These are phyloP conservation scores for Blastobotrys buckinghamii DNA, from an alignment of 1,139 yeast species.

Conservation along the genomic window DNA sequence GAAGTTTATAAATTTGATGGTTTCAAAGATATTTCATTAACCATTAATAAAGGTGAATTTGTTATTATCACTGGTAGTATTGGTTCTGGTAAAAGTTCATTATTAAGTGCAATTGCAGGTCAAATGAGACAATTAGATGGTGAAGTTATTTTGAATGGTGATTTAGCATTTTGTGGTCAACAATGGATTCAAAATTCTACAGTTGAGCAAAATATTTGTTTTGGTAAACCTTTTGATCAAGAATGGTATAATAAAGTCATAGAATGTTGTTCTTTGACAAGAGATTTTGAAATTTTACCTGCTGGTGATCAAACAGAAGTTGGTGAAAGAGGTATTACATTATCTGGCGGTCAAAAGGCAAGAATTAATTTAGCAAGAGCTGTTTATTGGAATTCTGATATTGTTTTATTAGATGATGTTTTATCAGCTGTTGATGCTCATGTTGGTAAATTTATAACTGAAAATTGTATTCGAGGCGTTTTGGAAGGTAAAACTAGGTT, in stretches of 20 bases:
- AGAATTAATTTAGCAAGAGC: slow-evolving; percentile 81
- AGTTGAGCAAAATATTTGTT: slow-evolving; percentile 65
- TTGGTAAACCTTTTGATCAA: slow-evolving; percentile 57
- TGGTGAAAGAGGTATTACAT: slow-evolving; percentile 87
- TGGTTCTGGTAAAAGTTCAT: slow-evolving; percentile 67
- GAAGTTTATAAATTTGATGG: slow-evolving; percentile 34
- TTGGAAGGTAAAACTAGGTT: slow-evolving; percentile 59
- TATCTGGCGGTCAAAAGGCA: slow-evolving; percentile 94
- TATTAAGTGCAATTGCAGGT: slow-evolving; percentile 58
- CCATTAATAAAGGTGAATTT: slow-evolving; percentile 51
- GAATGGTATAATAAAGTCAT: slow-evolving; percentile 51
- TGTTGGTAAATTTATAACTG: slow-evolving; percentile 79
- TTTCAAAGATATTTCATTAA: slow-evolving; percentile 41
- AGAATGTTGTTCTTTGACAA: slow-evolving; percentile 57
- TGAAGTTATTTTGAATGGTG: slow-evolving; percentile 37
- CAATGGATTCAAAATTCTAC: slow-evolving; percentile 90
- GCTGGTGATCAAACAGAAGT: slow-evolving; percentile 85
- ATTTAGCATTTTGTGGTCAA: slow-evolving; percentile 41
- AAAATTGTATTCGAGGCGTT: slow-evolving; percentile 57
- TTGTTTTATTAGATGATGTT: slow-evolving; percentile 75
- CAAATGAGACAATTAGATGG: slow-evolving; percentile 51
- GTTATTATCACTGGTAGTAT: slow-evolving; percentile 64
- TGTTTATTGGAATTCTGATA: slow-evolving; percentile 63
- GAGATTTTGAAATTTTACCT: slow-evolving; percentile 65
- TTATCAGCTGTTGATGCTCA: slow-evolving; percentile 89